phyloP scores from a whole-genome alignment of 2,329 filamentous ascomycete species.

The Fusarium sp. region DNA sequence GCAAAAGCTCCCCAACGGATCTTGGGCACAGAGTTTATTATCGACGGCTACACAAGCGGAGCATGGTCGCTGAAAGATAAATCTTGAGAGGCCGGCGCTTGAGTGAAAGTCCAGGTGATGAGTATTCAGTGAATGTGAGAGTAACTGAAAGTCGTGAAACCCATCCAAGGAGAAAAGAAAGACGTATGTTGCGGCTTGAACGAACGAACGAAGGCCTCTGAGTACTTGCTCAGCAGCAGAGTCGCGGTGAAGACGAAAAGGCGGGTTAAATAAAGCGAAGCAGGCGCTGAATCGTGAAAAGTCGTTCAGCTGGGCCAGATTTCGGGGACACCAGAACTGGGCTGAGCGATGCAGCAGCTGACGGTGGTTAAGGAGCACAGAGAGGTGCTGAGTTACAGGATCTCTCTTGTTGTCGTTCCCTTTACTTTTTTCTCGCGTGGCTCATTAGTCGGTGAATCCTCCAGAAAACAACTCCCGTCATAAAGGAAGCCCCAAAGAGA shows the following conservation, averaged over 20 bases:
- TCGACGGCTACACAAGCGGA: conserved; percentile 25
- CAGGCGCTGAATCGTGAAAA: conserved; percentile 5
- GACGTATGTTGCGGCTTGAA: conserved; percentile 7
- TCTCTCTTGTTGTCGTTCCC: conserved; percentile 13
- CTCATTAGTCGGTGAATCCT: conserved; percentile 14
- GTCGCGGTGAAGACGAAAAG: not conserved
- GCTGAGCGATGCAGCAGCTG: conserved; percentile 27
- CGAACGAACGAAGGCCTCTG: not conserved
- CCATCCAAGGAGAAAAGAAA: conserved; percentile 5
- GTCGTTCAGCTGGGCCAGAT: not conserved
- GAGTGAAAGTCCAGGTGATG: not conserved
- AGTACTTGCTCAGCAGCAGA: not conserved
- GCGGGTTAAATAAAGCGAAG: not conserved
- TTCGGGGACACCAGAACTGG: conserved; percentile 18
- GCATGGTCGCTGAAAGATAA: conserved; percentile 38
- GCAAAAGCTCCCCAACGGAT: conserved; percentile 20
- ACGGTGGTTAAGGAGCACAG: conserved; percentile 15
- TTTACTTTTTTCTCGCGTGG: conserved; percentile 21
- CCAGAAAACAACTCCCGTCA: conserved; percentile 17
- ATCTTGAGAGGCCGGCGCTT: not conserved
- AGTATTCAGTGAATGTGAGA: conserved; percentile 9
- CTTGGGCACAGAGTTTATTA: conserved; percentile 29
- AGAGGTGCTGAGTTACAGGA: conserved; percentile 22
- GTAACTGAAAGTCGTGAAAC: not conserved
- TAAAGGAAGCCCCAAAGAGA: conserved; percentile 17